Evolutionary conservation across 1,139 yeast species (phyloP), one percentile per base, ranked within the genome.

Genomic region (Diutina pseudorugosa): DNA sequence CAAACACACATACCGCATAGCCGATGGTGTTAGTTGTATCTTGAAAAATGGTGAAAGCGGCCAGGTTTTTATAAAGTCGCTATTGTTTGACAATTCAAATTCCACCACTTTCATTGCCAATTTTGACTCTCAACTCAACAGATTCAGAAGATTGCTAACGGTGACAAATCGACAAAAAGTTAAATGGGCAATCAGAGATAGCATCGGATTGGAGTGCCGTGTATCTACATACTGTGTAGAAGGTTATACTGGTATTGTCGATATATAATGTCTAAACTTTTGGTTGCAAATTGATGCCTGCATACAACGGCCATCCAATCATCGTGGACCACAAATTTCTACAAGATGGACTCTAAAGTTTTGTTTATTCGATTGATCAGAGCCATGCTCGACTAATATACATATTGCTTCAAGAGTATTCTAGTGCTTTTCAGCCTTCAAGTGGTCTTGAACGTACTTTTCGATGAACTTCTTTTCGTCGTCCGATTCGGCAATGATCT

Each of bases 381-480:
- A 21, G 45, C 45, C 27, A 14, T 7, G 21, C 20, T 42, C 36
- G 36, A 30, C 23, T 43, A 43, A 33, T 43, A n/a, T 43, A 43
- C 47, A 43, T 14, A 14, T 12, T 21, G 18, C 7, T 7, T 14
- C 14, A n/a, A 21, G 5, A 11, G 16, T 3, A 6, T 6, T 16
- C 27, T 45, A 45, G 49, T 45, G 49, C 36, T 27, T 27, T 45
- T 45, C 49, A 45, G 49, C 36, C 19, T 45, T 45, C 49, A 45
- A 45, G 49, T 45, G 36, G 41, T 45, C 49, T 27, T 45, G 49
- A 45, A 45, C 40, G 41, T 27, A 45, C 41, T 45, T 45, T 27
- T 57, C 60, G 58, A 57, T 62, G 73, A 85, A 91, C 70, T 84
- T 83, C 69, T 87, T 96, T 74, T 91, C 98, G 62, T 89, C 97